Percentiles rank a stretch among this genome's conserved stretches.
phyloP scores from a whole-genome alignment of 1,284 basidiomycete genomes.

The Fomes fomentarius region DNA sequence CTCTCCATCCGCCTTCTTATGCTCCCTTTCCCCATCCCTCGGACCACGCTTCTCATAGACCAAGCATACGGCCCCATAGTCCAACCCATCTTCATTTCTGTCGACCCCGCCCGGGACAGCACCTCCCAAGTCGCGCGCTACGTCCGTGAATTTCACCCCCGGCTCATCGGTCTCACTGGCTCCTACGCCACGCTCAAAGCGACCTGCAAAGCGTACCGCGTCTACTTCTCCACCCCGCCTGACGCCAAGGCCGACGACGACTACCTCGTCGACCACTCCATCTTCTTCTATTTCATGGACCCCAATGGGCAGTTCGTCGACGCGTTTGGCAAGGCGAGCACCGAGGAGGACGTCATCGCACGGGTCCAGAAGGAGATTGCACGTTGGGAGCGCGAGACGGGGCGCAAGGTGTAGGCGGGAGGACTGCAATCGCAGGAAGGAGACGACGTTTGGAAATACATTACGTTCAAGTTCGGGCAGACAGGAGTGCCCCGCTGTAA shows the following conservation, averaged over 20 bases:
- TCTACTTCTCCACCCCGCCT: conserved; percentile 98
- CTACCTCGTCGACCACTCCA: conserved; percentile 96
- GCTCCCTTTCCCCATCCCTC: conserved; percentile 1
- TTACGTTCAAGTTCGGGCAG: background rate
- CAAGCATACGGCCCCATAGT: conserved; percentile 66
- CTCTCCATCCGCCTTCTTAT: background rate
- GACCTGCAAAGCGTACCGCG: conserved; percentile 93
- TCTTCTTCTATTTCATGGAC: conserved; percentile 99
- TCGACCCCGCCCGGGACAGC: conserved; percentile 93
- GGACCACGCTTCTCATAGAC: conserved; percentile 53
- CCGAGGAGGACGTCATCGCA: conserved; percentile 69
- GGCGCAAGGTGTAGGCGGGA: conserved; percentile 32
- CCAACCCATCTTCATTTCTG: conserved; percentile 92
- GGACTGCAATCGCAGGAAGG: background rate
- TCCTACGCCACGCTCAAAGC: conserved; percentile 86
- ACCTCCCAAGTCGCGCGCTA: conserved; percentile 62
- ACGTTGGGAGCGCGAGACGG: conserved; percentile 53
- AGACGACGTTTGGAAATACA: background rate
- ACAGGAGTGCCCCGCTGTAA: background rate
- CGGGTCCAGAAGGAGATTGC: conserved; percentile 62
- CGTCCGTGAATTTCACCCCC: conserved; percentile 87
- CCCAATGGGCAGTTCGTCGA: conserved; percentile 95
- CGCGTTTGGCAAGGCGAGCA: conserved; percentile 90
- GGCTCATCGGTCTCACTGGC: conserved; percentile 88
- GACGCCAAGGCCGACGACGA: conserved; percentile 86